phyloP scores from a whole-genome alignment of 345 rosid species.

The Fremontodendron californicum region DNA sequence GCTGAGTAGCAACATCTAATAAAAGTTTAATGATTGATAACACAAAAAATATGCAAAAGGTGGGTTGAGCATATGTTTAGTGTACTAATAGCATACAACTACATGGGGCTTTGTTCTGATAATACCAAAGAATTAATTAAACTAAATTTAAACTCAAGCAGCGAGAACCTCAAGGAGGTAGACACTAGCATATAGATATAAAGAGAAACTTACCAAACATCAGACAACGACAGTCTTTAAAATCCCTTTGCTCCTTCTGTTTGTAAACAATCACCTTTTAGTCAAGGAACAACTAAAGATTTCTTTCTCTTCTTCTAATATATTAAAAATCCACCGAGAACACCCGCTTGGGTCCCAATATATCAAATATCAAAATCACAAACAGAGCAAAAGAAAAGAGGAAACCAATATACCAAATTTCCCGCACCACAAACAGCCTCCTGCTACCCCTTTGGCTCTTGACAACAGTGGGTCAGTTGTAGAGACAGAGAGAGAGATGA shows the following conservation, averaged over 20 bases:
- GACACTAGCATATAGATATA: not conserved
- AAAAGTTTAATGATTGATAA: not conserved
- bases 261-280: not conserved
- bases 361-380: too few species aligned
- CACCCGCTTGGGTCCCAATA: too few species aligned
- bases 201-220: not conserved
- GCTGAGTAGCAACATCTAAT: not conserved
- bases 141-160: not conserved
- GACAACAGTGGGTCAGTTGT: not conserved
- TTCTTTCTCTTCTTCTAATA: too few species aligned
- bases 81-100: not conserved
- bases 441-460: not conserved
- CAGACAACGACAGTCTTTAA: not conserved
- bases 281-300: not conserved
- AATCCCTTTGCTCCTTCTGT: not conserved
- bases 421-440: not conserved
- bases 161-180: not conserved
- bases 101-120: not conserved
- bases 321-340: too few species aligned
- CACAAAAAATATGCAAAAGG: too few species aligned
- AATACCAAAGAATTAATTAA: not conserved
- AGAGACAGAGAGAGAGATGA: not conserved
- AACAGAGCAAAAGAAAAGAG: not conserved
- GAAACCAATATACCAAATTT: not conserved
- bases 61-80: not conserved